Evolutionary conservation across 352 stramenopile genomes (phyloP), one percentile per base, ranked within the genome.

Genomic region (Pythium aquatile): DNA sequence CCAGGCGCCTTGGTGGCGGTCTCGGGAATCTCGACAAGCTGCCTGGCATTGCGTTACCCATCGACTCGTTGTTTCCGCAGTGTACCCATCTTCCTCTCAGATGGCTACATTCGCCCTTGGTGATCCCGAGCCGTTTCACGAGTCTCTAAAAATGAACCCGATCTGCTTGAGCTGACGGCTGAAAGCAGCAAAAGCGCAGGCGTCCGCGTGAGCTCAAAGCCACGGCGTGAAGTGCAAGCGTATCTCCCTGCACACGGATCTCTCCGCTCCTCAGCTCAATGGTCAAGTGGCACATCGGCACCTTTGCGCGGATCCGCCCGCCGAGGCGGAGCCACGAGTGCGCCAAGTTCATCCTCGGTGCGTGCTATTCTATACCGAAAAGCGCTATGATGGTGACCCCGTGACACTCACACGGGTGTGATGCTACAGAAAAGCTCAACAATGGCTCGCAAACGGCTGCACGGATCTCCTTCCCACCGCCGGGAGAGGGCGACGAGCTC

Each of bases 281-380:
- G 79, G 73, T 90, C 54, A 90, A 87, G 70, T 93, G 84, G 80
- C 71, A 81, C 58, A 93, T 91, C 68, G 84, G 76, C 55, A 93
- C 84, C 53, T 93, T 85, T 49, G 79, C 82, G 49, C 74, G 84
- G 28, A 74, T 93, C 49, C 82, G 84, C 10, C 84, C 84, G 29
- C 76, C 79, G 29, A 76, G 82, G 0, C 73, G 77, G 28, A 78
- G 69, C 32, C 76, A 86, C 37, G 78, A 88, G 11, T 82, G 78
- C 46, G 72, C 81, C 61, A 87, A 86, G 53, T 87, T 90, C 57
- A 65, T 78, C 39, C 78, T 87, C 54, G 75, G 78, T 89, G 58
- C 29, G 55, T 42, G 13, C n/a, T 24, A 24, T 24, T 24, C 20
- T 24, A 24, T 24, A 24, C 20, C 20, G 20, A 24, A 24, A 24